Percentiles rank a stretch among this genome's conserved stretches.
Evolutionary conservation across 1,139 yeast genomes (phyloP).

Genomic region (Hyphopichia fennica): DNA sequence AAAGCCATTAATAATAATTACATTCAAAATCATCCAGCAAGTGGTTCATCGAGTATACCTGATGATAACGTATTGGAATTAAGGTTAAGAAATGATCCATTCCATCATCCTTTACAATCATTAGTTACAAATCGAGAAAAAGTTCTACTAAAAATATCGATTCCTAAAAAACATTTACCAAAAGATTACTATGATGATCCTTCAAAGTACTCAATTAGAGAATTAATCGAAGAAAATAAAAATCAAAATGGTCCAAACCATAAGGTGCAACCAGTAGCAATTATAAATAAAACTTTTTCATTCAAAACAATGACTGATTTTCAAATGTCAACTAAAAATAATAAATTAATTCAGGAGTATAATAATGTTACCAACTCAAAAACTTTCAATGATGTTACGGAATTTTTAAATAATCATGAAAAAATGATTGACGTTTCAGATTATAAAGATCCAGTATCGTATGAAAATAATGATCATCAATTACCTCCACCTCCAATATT

Average conservation of each 20-base stretch:
- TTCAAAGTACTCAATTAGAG: constrained; percentile 49
- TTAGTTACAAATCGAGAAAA: constrained; percentile 57
- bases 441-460: constrained; percentile 23
- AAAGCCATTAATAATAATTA: constrained; percentile 33
- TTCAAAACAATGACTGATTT: constrained; percentile 90
- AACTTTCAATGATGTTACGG: constrained; percentile 38
- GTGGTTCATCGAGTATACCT: constrained; percentile 4
- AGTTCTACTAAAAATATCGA: constrained; percentile 62
- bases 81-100: constrained; percentile 64
- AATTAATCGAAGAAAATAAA: constrained; percentile 40
- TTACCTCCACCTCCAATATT: constrained; percentile 87
- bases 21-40: constrained; percentile 7
- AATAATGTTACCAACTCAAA: constrained; percentile 25
- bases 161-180: constrained; percentile 57
- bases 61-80: constrained; percentile 53
- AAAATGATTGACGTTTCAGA: constrained; percentile 33
- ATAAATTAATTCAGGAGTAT: constrained; percentile 43
- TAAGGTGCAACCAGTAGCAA: constrained; percentile 60
- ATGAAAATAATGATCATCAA: constrained; percentile 53
- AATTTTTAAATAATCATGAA: constrained; percentile 40
- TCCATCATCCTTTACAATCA: constrained; percentile 78
- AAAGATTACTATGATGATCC: constrained; percentile 39
- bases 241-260: constrained; percentile 26
- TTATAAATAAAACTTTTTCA: constrained; percentile 68
- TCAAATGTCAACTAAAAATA: constrained; percentile 66